Conservation (phyloP, 495 filamentous ascomycete genomes). For the Pseudevernia furfuracea region DNA sequence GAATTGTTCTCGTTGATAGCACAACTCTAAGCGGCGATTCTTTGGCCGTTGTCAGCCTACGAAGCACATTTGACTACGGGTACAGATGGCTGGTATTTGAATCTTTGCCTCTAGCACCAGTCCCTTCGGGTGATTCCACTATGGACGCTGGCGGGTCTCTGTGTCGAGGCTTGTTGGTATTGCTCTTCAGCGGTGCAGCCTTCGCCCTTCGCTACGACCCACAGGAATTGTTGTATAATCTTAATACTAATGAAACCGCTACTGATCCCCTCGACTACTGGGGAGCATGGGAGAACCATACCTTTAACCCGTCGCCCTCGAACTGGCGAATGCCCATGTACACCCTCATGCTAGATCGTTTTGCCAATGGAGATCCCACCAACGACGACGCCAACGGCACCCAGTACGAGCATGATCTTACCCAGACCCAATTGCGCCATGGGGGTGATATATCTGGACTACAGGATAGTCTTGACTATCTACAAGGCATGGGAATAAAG, state of each 20-base stretch:
- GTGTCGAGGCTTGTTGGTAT: background rate
- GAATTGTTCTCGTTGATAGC: background rate
- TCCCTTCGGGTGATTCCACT: background rate
- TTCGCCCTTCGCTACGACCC: constrained; percentile 49
- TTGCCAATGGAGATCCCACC: constrained; percentile 62
- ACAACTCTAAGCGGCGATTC: background rate
- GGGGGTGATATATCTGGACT: constrained; percentile 63
- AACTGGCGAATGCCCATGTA: constrained; percentile 72
- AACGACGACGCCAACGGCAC: constrained; percentile 69
- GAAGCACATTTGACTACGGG: background rate
- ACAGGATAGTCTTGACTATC: constrained; percentile 60
- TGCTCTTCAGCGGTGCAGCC: background rate
- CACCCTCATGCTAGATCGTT: constrained; percentile 61
- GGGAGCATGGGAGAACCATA: constrained; percentile 50
- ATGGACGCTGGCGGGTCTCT: background rate
- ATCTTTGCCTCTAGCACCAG: constrained; percentile 2
- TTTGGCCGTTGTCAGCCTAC: background rate
- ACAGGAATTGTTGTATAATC: constrained; percentile 46
- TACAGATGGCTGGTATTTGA: background rate
- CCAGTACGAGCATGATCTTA: constrained; percentile 59
- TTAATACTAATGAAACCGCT: constrained; percentile 57
- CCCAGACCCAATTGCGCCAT: constrained; percentile 64
- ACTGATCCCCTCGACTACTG: constrained; percentile 53
- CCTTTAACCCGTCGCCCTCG: constrained; percentile 49
- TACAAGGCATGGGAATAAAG: constrained; percentile 70